Evolutionary conservation across 139 green algal species (phyloP).

Genomic region (Picochlorum sp.): DNA sequence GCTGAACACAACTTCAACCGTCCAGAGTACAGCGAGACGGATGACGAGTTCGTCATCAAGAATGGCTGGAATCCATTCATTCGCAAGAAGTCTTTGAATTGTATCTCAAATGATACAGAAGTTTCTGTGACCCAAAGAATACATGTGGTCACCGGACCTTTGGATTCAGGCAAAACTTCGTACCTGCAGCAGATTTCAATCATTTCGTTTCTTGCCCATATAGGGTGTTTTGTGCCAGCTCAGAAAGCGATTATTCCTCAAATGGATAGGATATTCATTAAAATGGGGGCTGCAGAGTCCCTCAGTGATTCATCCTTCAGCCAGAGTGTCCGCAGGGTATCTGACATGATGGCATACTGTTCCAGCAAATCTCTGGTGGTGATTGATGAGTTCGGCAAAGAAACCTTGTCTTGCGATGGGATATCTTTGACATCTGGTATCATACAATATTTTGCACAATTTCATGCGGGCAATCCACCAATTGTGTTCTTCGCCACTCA

Average conservation of each 20-base stretch:
- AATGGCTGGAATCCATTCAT: conserved; percentile 26
- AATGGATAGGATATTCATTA: conserved; percentile 73
- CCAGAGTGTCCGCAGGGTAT: conserved; percentile 69
- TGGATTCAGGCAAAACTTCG: conserved; percentile 67
- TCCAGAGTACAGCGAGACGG: conserved; percentile 44
- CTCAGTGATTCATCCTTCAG: conserved; percentile 61
- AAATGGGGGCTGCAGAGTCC: conserved; percentile 39
- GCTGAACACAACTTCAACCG: conserved; percentile 39
- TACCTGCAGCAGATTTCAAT: conserved; percentile 81
- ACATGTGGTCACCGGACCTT: conserved; percentile 55
- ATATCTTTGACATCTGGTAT: conserved; percentile 59
- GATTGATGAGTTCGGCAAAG: conserved; percentile 95
- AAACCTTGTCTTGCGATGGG: conserved; percentile 74
- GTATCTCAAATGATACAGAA: conserved; percentile 48
- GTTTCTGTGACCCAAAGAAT: neutral
- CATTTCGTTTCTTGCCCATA: conserved; percentile 76
- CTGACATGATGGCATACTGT: conserved; percentile 57
- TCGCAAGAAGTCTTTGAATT: neutral
- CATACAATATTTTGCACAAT: conserved; percentile 39
- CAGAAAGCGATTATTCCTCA: conserved; percentile 48
- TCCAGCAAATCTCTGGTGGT: conserved; percentile 74
- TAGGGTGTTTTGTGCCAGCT: conserved; percentile 47
- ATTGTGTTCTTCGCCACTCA: conserved; percentile 69
- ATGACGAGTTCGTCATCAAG: conserved; percentile 49
- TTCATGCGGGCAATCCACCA: no score